These are phyloP conservation scores for Hamiltosporidium tvaerminnensis DNA, from an alignment of 371 early-diverging fungal species.

Conservation along the genomic window DNA sequence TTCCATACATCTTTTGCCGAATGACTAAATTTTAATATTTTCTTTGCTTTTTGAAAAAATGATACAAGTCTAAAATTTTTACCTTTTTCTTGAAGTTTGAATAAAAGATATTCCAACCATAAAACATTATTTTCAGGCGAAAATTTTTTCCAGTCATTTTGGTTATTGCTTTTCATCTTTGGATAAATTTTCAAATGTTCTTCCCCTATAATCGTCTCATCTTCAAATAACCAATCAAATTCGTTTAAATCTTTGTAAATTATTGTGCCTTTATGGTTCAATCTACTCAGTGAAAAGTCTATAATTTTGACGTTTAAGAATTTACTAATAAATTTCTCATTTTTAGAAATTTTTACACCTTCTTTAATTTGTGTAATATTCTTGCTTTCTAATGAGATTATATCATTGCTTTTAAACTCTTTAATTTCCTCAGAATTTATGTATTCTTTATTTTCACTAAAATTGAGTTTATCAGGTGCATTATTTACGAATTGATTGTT, in stretches of 20 bases:
- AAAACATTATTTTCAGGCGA: slow-evolving; percentile 25
- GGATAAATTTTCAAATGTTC: slow-evolving; percentile 40
- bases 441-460: not conserved
- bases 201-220: slow-evolving; percentile 18
- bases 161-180: slow-evolving; percentile 19
- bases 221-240: slow-evolving; percentile 35
- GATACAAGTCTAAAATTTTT: not conserved
- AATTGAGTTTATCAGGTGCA: not conserved
- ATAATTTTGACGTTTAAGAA: slow-evolving; percentile 19
- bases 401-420: not conserved
- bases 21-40: too few relatives aligned
- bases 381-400: not conserved
- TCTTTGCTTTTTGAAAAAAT: too few relatives aligned
- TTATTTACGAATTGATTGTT: not conserved
- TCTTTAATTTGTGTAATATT: not conserved
- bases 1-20: too few relatives aligned
- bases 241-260: slow-evolving; percentile 35
- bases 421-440: not conserved
- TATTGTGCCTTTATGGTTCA: slow-evolving; percentile 10
- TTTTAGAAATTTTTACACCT: not conserved
- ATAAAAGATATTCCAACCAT: slow-evolving; percentile 41
- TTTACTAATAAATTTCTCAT: not conserved
- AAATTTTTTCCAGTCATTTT: slow-evolving; percentile 23
- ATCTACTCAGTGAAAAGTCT: slow-evolving; percentile 36
- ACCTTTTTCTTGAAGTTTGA: slow-evolving; percentile 1